These are phyloP conservation scores for Murraya paniculata DNA, from an alignment of 345 rosid genomes.

Conservation along the genomic window DNA sequence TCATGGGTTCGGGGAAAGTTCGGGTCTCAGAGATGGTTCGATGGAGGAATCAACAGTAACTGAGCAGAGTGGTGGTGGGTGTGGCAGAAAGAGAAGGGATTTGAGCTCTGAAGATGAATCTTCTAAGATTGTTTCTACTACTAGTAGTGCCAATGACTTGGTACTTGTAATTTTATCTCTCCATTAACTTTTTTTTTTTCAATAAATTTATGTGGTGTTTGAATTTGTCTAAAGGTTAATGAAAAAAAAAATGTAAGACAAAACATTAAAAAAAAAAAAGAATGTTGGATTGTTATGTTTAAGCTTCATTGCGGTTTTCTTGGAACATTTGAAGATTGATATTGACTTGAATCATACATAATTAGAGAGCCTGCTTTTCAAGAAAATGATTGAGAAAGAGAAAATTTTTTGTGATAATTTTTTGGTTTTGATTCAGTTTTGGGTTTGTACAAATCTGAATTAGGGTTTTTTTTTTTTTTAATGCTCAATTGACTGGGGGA, in stretches of 20 bases:
- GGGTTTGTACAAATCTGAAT: not conserved
- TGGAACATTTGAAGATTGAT: not conserved
- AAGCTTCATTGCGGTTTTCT: not conserved
- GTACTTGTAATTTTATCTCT: conserved; percentile 30
- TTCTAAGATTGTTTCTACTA: conserved; percentile 75
- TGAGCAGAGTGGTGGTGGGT: conserved; percentile 61
- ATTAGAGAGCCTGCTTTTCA: not conserved
- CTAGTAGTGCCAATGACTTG: conserved; percentile 72
- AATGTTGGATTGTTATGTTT: not conserved
- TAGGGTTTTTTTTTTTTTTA: not conserved
- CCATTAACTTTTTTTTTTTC: conserved; percentile 3
- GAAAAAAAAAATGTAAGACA: not conserved
- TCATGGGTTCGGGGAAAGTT: conserved; percentile 38
- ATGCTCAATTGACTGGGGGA: not conserved
- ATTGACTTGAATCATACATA: not conserved
- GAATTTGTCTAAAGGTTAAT: not conserved
- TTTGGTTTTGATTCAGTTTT: not conserved
- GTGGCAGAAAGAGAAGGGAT: conserved; percentile 60
- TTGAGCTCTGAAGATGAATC: conserved; percentile 73
- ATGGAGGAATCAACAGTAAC: conserved; percentile 79
- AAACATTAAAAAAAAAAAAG: no score
- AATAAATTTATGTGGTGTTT: not conserved
- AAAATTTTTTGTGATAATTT: not conserved
- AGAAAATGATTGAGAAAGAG: no score
- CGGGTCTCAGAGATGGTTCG: conserved; percentile 53